Evolutionary conservation across 2,329 filamentous ascomycete species (phyloP).

Genomic region (Penicillium sp.): DNA sequence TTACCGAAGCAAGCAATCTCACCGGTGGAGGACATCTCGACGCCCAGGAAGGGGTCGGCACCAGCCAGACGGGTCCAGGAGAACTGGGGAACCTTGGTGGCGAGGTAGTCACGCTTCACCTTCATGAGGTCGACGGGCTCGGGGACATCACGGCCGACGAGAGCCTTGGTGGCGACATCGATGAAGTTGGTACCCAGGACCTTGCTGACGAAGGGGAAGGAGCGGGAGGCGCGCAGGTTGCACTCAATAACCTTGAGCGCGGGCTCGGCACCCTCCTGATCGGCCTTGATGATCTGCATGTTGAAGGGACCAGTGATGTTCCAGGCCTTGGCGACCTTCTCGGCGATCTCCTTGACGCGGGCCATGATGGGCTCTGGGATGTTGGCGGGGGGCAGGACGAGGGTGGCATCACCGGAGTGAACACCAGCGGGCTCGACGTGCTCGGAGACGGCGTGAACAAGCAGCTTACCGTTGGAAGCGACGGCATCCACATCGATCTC

Average conservation of each 20-base stretch:
- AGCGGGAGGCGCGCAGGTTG: constrained; percentile 94
- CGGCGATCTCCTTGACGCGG: constrained; percentile 89
- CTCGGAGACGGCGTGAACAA: constrained; percentile 90
- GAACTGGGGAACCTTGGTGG: constrained; percentile 98
- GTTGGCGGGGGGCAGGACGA: constrained; percentile 82
- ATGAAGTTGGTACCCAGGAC: constrained; percentile 97
- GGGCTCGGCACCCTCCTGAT: constrained; percentile 70
- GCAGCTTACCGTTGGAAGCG: constrained; percentile 77
- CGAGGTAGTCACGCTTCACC: constrained; percentile 83
- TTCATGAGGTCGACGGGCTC: constrained; percentile 85
- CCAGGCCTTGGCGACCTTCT: constrained; percentile 97
- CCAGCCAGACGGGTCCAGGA: constrained; percentile 97
- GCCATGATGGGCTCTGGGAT: constrained; percentile 76
- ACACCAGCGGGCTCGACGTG: constrained; percentile 97
- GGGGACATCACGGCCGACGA: constrained; percentile 81
- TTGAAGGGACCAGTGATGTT: constrained; percentile 98
- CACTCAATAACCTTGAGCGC: constrained; percentile 95
- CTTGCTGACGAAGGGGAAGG: constrained; percentile 98
- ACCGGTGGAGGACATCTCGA: constrained; percentile 95
- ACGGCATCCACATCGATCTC: constrained; percentile 98
- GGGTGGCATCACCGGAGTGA: constrained; percentile 94
- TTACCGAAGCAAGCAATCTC: constrained; percentile 99
- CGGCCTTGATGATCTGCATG: constrained; percentile 99
- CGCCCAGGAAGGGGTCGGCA: constrained; percentile 94
- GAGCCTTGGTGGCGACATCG: constrained; percentile 87